Evolutionary conservation across 176 grass and related monocot genomes (phyloP).

Genomic region (Tillandsia leiboldiana): DNA sequence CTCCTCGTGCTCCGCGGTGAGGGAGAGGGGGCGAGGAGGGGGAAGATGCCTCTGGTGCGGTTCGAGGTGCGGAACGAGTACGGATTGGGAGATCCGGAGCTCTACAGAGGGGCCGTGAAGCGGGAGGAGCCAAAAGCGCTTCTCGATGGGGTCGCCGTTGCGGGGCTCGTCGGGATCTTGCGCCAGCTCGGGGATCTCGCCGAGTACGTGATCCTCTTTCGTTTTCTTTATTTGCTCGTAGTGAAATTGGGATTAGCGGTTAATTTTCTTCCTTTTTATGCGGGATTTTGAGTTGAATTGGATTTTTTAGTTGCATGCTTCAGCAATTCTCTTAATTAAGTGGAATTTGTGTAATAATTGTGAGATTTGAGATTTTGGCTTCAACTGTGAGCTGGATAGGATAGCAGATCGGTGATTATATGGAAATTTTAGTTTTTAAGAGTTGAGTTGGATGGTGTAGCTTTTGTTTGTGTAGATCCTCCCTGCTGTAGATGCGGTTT

Average conservation of each 20-base stretch:
- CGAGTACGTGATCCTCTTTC: conserved; percentile 28
- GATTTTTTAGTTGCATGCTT: conserved; percentile 18
- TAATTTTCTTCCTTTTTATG: neutral
- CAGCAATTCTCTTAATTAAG: neutral
- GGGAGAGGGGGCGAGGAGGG: conserved; percentile 17
- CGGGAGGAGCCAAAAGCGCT: conserved; percentile 72
- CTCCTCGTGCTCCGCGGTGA: neutral
- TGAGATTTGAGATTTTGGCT: too few relatives aligned
- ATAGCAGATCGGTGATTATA: neutral
- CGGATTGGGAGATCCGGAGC: conserved; percentile 61
- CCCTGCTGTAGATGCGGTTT: conserved; percentile 1
- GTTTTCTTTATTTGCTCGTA: neutral
- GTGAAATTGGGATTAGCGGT: neutral
- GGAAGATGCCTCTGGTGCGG: conserved; percentile 73
- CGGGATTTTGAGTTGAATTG: neutral
- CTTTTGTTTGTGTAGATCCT: neutral
- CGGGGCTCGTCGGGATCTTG: conserved; percentile 94
- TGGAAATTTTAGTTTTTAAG: neutral
- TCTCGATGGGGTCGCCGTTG: conserved; percentile 87
- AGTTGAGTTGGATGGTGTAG: neutral
- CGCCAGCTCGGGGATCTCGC: conserved; percentile 97
- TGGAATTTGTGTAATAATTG: too few relatives aligned
- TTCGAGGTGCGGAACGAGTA: conserved; percentile 92
- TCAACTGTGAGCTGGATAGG: too few relatives aligned
- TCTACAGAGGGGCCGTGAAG: conserved; percentile 37